Conservation (phyloP, 345 rosid species). For the Reutealis trisperma region DNA sequence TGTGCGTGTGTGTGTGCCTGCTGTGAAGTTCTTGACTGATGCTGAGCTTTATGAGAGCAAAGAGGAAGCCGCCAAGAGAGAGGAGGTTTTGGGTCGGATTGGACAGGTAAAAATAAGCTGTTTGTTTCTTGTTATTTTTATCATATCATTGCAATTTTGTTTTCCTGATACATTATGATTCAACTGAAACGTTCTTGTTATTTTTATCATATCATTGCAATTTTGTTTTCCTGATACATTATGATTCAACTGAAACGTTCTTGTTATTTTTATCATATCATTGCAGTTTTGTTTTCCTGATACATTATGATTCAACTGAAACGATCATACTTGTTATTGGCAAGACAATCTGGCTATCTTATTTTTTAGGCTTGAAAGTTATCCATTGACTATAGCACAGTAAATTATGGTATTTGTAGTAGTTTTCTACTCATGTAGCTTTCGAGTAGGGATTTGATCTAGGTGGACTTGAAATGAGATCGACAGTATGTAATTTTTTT, state of each 20-base stretch:
- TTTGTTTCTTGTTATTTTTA: background rate
- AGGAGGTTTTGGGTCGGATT: slow-evolving; percentile 64
- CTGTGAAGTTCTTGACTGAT: slow-evolving; percentile 57
- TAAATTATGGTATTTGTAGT: background rate
- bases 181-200: background rate
- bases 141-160: background rate
- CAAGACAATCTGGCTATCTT: background rate
- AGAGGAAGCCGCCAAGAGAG: slow-evolving; percentile 74
- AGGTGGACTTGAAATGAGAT: background rate
- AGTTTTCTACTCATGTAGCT: too few relatives aligned
- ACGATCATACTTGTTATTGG: background rate
- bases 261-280: background rate
- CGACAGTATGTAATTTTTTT: too few relatives aligned
- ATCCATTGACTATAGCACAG: background rate
- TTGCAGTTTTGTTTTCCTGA: background rate
- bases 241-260: background rate
- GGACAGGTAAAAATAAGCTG: slow-evolving; percentile 40
- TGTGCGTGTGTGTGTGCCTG: background rate
- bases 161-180: too few relatives aligned
- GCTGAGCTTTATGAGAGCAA: slow-evolving; percentile 73
- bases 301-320: too few relatives aligned
- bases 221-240: background rate
- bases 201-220: background rate
- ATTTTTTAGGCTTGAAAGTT: background rate
- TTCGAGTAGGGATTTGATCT: too few relatives aligned